These are phyloP conservation scores for Capsicum pubescens DNA, from an alignment of 257 asterid species.

Conservation along the genomic window DNA sequence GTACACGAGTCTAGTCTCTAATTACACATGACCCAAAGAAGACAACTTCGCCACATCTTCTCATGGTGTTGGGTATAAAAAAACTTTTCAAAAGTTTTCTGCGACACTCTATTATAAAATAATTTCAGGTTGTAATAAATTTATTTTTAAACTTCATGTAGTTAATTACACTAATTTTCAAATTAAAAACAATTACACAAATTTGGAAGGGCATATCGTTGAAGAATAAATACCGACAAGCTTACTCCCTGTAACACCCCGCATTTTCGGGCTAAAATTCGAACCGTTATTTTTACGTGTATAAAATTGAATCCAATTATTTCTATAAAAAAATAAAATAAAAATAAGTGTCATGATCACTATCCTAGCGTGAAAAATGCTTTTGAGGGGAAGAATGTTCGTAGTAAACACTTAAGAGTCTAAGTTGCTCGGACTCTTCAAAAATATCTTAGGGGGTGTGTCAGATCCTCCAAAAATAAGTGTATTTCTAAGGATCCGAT, in stretches of 20 bases:
- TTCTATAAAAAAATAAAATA: too few species aligned
- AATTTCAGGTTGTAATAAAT: neutral
- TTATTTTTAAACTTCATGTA: neutral
- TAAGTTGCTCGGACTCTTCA: too few species aligned
- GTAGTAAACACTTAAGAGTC: too few species aligned
- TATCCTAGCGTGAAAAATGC: too few species aligned
- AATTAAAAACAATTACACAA: neutral
- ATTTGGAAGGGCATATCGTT: neutral
- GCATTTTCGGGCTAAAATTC: too few species aligned
- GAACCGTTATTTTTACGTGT: too few species aligned
- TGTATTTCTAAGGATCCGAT: too few species aligned
- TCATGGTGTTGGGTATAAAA: neutral
- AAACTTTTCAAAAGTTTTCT: neutral
- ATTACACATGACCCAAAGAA: neutral
- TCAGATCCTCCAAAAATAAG: too few species aligned
- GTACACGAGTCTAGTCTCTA: neutral
- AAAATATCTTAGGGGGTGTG: too few species aligned
- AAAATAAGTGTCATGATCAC: too few species aligned
- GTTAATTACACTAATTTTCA: neutral
- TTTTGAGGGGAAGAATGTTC: too few species aligned
- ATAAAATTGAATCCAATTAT: too few species aligned
- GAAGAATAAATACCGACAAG: slow-evolving; percentile 11
- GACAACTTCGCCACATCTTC: slow-evolving; percentile 13
- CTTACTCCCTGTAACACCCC: neutral
- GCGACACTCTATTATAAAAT: neutral